Conservation (phyloP, 257 asterid species). For the Przewalskia tangutica region DNA sequence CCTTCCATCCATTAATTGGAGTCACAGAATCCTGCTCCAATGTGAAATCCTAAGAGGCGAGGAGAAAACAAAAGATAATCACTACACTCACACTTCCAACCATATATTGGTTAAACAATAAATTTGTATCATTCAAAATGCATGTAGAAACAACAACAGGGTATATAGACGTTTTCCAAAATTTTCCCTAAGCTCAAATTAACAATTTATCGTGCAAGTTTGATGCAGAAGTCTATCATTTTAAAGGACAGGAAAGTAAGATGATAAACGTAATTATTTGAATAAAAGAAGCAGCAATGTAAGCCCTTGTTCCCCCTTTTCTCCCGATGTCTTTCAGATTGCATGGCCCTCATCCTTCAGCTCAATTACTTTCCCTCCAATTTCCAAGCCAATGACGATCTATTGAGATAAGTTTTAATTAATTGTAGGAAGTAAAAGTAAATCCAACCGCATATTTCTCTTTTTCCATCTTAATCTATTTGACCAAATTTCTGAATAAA, state of each 20-base stretch:
- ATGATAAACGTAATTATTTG: background rate
- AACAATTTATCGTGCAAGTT: background rate
- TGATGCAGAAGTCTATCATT: background rate
- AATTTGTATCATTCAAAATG: background rate
- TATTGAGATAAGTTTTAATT: background rate
- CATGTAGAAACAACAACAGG: background rate
- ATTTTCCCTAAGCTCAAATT: background rate
- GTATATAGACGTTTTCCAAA: background rate
- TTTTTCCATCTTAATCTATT: background rate
- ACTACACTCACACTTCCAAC: conserved; percentile 3
- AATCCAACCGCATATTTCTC: background rate
- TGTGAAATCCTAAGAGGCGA: conserved; percentile 66
- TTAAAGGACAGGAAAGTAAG: background rate
- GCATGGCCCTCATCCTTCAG: background rate
- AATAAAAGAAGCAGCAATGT: background rate
- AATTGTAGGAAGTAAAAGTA: background rate
- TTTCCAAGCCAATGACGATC: background rate
- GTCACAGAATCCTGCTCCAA: conserved; percentile 66
- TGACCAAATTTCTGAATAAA: background rate
- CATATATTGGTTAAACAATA: background rate
- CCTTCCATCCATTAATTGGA: conserved; percentile 93
- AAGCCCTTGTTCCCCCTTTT: background rate
- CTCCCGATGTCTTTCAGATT: background rate
- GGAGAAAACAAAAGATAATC: conserved; percentile 3
- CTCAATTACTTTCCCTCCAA: background rate